Percentiles rank a stretch among this genome's conserved stretches.
Evolutionary conservation across 2,329 filamentous ascomycete genomes (phyloP).

Genomic region (Polytolypa hystricis): DNA sequence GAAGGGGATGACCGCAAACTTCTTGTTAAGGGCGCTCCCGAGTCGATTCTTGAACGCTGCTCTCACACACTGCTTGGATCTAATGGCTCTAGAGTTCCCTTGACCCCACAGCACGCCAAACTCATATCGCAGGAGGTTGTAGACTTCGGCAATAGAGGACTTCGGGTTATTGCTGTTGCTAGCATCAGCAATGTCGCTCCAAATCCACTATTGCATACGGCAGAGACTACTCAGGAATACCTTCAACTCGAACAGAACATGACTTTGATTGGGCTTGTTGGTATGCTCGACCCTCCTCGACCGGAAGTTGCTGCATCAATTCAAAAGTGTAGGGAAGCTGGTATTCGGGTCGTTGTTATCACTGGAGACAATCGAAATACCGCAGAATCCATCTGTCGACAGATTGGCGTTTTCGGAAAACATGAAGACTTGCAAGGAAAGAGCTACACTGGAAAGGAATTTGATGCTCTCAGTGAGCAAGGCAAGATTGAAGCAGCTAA

Average conservation of each 20-base stretch:
- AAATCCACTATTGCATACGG: constrained; percentile 58
- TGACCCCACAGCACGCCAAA: constrained; percentile 58
- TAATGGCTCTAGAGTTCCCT: constrained; percentile 62
- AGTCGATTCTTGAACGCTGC: constrained; percentile 88
- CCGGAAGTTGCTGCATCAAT: constrained; percentile 83
- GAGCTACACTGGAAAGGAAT: constrained; percentile 91
- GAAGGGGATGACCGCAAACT: constrained; percentile 62
- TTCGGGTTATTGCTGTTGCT: constrained; percentile 90
- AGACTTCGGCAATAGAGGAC: constrained; percentile 81
- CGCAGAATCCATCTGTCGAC: constrained; percentile 91
- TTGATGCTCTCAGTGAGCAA: constrained; percentile 67
- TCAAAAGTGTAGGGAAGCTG: constrained; percentile 77
- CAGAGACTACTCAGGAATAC: constrained; percentile 77
- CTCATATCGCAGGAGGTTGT: constrained; percentile 70
- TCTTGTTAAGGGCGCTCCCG: constrained; percentile 91
- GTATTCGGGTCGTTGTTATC: constrained; percentile 94
- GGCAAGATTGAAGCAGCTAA: constrained; percentile 79
- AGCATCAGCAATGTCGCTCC: constrained; percentile 64
- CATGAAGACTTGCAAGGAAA: constrained; percentile 78
- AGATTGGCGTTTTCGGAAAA: constrained; percentile 83
- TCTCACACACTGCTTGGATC: constrained; percentile 67
- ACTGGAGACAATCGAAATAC: constrained; percentile 98
- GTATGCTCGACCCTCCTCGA: constrained; percentile 93
- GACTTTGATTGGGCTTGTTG: constrained; percentile 85
- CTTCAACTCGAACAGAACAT: constrained; percentile 81